Evolutionary conservation across 257 asterid species (phyloP), one percentile per base, ranked within the genome.

Genomic region (Solanum chmielewskii): DNA sequence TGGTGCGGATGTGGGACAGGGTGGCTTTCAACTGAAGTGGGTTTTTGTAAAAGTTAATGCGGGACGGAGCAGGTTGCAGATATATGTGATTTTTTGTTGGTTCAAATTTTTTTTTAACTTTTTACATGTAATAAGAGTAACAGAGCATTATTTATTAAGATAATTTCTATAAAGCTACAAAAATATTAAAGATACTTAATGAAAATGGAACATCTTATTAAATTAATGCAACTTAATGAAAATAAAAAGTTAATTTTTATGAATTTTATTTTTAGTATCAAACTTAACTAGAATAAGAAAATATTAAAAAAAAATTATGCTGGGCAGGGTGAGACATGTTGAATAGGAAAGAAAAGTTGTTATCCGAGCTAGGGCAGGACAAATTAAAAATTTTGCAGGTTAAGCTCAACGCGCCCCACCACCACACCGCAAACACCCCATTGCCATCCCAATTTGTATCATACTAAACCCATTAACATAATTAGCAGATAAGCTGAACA

Each of bases 271-370:
- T 52, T 16, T 52, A 16, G 21, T 52, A 52, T 16, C 62, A 52
- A 52, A 52, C 23, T 52, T 52, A 16, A 52, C 62, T 52, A 52
- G 9, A 52, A 52, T 16, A 6, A 52, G 3, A 52, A 52, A 52
- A 52, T 52, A 52, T 52, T 5, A 16, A 0, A 2, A 52, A 49
- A 49, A 52, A 52, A 21, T 52, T 16, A 49, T 49, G 59, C 21
- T 0, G 23, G 9, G 9, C 1, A 1, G 9, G 1, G 23, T 52
- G 10, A 9, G 23, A 52, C 23, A 1, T 0, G 9, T 52, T 18
- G 62, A 52, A 52, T 16, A 16, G 16, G 10, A 52, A 52, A 52
- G 27, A 52, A 52, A 52, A 16, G 0, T 6, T 52, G 9, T 16
- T 16, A 52, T 16, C 0, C 62, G 39, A 33, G 5, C 35, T 1